Evolutionary conservation across 495 filamentous ascomycete genomes (phyloP).

Genomic region (Neurospora sublineolata): DNA sequence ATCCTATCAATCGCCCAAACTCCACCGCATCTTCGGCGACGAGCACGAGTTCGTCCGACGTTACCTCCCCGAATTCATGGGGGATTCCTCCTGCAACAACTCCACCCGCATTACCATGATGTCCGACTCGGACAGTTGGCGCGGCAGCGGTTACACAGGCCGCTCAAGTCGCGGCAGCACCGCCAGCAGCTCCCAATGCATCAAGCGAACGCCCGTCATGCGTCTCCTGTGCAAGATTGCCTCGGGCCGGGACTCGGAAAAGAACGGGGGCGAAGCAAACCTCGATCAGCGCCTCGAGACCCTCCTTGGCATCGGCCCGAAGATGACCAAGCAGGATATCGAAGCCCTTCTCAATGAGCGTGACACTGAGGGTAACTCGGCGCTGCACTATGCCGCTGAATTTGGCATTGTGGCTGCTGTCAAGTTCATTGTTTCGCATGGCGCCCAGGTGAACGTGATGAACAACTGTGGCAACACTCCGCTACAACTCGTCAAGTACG

Average conservation of each 20-base stretch:
- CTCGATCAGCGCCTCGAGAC: conserved; percentile 13
- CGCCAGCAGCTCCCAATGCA: conserved; percentile 12
- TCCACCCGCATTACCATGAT: conserved; percentile 18
- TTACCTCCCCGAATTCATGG: conserved; percentile 21
- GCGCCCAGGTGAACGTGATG: conserved; percentile 20
- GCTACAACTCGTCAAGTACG: conserved; percentile 24
- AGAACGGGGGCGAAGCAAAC: background rate
- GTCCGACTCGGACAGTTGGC: conserved; percentile 11
- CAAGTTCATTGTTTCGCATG: conserved; percentile 15
- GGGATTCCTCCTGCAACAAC: conserved; percentile 12
- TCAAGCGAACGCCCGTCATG: conserved; percentile 22
- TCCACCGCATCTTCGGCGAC: conserved; percentile 25
- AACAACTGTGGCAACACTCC: conserved; percentile 28
- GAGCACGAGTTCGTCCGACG: conserved; percentile 23
- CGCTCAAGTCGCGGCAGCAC: conserved; percentile 9
- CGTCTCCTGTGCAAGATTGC: conserved; percentile 16
- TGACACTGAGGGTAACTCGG: conserved; percentile 25
- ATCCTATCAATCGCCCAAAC: conserved; percentile 14
- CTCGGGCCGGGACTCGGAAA: conserved; percentile 14
- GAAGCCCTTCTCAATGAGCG: conserved; percentile 14
- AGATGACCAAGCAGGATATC: conserved; percentile 10
- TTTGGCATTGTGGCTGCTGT: conserved; percentile 23
- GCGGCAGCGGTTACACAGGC: conserved; percentile 10
- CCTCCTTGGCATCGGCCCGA: conserved; percentile 10
- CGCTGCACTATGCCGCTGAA: conserved; percentile 23